Conservation (phyloP, 1,139 yeast species). For the Oligophagozyma castellii region DNA sequence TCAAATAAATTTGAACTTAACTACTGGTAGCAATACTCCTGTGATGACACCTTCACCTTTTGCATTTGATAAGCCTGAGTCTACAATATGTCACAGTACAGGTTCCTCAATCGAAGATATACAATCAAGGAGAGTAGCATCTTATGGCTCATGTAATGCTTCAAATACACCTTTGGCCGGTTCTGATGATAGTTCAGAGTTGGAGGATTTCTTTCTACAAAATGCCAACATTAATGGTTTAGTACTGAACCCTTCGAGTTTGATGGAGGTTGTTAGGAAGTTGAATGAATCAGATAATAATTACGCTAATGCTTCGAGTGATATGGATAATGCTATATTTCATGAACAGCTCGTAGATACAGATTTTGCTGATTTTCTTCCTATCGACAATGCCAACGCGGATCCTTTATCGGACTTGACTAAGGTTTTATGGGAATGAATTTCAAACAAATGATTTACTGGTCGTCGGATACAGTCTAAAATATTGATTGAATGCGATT, state of each 20-base stretch:
- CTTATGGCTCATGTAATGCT: not conserved
- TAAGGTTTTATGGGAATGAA: no score
- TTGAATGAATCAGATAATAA: conserved; percentile 13
- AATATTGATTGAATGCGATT: no score
- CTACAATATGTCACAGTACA: not conserved
- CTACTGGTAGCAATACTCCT: conserved; percentile 1
- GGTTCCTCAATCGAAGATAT: not conserved
- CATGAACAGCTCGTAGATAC: not conserved
- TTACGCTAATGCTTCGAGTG: not conserved
- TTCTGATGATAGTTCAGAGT: conserved; percentile 15
- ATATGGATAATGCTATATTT: not conserved
- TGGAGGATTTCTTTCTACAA: conserved; percentile 22
- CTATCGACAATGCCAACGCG: not conserved
- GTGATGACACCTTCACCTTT: not conserved
- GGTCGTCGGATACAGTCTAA: no score
- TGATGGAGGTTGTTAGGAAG: conserved; percentile 22
- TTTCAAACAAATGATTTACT: no score
- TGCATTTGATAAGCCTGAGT: not conserved
- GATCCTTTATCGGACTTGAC: not conserved
- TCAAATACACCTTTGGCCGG: conserved; percentile 3
- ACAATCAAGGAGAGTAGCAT: conserved; percentile 7
- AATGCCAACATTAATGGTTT: conserved; percentile 20
- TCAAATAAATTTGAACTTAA: conserved; percentile 1
- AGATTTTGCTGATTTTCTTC: not conserved
- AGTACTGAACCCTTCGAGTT: conserved; percentile 20